phyloP scores from a whole-genome alignment of 441 rosid species.

The Erodium moschatum region DNA sequence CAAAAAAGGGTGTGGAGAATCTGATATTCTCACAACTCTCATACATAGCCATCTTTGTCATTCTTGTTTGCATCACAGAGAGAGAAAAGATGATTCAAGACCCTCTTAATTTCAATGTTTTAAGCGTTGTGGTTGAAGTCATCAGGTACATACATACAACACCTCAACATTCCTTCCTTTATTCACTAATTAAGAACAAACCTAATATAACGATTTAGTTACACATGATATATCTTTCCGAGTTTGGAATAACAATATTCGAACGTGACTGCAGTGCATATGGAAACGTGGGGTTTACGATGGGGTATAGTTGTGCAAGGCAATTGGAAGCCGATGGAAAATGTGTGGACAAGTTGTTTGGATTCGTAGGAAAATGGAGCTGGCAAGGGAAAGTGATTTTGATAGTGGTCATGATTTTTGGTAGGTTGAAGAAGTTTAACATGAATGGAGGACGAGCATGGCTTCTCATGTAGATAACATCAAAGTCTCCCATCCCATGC shows the following conservation, averaged over 20 bases:
- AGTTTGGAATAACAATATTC: too few relatives aligned
- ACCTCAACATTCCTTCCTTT: too few relatives aligned
- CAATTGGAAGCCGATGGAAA: conserved; percentile 12
- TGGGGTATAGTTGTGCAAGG: conserved; percentile 33
- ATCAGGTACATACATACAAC: conserved; percentile 39
- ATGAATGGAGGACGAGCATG: conserved; percentile 31
- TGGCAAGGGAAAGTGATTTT: conserved; percentile 27
- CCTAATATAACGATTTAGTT: too few relatives aligned
- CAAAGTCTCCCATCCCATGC: too few relatives aligned
- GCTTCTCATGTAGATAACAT: conserved; percentile 24
- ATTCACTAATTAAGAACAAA: too few relatives aligned
- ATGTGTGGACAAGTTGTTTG: conserved; percentile 28
- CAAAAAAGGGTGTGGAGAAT: conserved; percentile 12
- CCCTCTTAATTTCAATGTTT: conserved; percentile 39
- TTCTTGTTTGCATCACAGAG: conserved; percentile 39
- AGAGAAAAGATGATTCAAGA: conserved; percentile 29
- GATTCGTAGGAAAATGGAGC: too few relatives aligned
- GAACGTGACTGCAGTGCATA: conserved; percentile 26
- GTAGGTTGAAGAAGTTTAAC: too few relatives aligned
- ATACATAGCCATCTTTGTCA: conserved; percentile 26
- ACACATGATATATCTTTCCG: too few relatives aligned
- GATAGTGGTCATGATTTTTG: conserved; percentile 36
- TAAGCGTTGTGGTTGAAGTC: conserved; percentile 34
- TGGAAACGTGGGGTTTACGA: too few relatives aligned
- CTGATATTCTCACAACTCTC: conserved; percentile 29